Evolutionary conservation across 495 filamentous ascomycete species (phyloP).

Genomic region (Hypomontagnella submonticulosa): DNA sequence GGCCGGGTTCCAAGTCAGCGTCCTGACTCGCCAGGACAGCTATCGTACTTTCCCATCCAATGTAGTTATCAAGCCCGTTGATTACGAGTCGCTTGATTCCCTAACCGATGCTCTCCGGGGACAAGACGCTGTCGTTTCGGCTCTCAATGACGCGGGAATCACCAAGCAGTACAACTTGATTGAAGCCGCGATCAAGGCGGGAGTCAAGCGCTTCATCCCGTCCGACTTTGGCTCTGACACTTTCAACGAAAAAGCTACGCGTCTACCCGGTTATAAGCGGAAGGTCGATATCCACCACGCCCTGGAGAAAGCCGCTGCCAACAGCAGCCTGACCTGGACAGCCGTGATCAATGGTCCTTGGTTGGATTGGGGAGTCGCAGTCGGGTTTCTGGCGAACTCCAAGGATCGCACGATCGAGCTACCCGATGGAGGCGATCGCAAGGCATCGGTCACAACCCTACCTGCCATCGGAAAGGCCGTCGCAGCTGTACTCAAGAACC

Average conservation of each 20-base stretch:
- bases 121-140: constrained; percentile 61
- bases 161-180: constrained; percentile 54
- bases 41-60: constrained; percentile 44
- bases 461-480: constrained; percentile 54
- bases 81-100: constrained; percentile 60
- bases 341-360: constrained; percentile 57
- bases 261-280: constrained; percentile 55
- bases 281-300: constrained; percentile 58
- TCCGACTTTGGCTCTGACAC: constrained; percentile 65
- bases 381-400: constrained; percentile 53
- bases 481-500: constrained; percentile 56
- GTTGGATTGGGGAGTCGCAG: constrained; percentile 60
- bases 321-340: constrained; percentile 58
- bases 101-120: constrained; percentile 56
- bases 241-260: constrained; percentile 44
- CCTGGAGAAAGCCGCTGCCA: constrained; percentile 53
- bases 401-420: constrained; percentile 49
- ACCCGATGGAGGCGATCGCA: constrained; percentile 58
- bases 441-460: constrained; percentile 58
- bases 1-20: constrained; percentile 62
- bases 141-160: constrained; percentile 37
- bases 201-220: constrained; percentile 65
- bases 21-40: constrained; percentile 58
- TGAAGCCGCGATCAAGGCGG: constrained; percentile 61
- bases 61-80: constrained; percentile 56